phyloP scores from a whole-genome alignment of 73 alveolate species.

The Tetrahymena thermophila region DNA sequence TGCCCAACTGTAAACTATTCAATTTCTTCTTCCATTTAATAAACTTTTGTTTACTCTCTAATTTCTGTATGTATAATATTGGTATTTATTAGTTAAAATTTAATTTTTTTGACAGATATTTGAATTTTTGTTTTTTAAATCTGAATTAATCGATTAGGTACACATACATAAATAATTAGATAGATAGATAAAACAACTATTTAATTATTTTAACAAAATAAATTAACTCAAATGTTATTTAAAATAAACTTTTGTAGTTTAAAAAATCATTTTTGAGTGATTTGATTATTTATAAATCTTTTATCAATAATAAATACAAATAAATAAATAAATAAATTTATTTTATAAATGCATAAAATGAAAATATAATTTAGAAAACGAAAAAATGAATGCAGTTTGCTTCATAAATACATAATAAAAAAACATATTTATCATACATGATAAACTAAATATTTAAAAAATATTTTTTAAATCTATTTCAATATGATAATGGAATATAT shows the following conservation, averaged over 20 bases:
- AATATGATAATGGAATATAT: constrained; percentile 33
- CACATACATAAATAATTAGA: no score
- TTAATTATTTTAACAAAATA: background rate
- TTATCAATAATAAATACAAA: no score
- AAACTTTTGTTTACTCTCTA: background rate
- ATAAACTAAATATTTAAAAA: background rate
- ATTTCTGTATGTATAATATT: background rate
- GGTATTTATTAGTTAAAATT: background rate
- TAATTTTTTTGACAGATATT: background rate
- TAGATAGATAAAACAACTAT: background rate
- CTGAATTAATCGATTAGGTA: background rate
- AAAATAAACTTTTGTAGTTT: no score
- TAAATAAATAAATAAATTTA: no score
- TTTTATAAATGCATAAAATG: background rate
- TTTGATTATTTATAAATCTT: no score
- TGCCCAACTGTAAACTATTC: background rate
- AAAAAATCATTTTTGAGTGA: no score
- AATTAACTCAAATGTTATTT: no score
- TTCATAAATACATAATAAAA: background rate
- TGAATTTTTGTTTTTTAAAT: background rate
- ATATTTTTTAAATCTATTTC: background rate
- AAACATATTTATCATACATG: background rate
- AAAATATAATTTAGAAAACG: background rate
- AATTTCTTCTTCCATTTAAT: background rate
- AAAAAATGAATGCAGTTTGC: background rate